Evolutionary conservation across 495 filamentous ascomycete genomes (phyloP), one percentile per base, ranked within the genome.

Genomic region (Daldinia bambusicola): DNA sequence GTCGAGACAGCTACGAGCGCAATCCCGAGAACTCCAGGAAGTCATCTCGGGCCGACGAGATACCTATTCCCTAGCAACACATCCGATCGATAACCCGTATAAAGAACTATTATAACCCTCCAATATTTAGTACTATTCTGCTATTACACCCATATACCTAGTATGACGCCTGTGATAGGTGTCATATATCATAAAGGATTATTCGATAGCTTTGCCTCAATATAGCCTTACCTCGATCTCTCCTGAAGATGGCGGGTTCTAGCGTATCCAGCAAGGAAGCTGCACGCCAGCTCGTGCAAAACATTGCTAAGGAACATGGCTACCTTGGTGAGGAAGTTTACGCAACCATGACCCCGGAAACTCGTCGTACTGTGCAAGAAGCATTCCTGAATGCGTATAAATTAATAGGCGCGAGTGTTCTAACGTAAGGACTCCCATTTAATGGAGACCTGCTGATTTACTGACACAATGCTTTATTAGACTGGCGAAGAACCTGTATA

Each of bases 401-500:
- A 16, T 57, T 78, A 41, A 76, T 80, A 16, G 79, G 75, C 7
- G 67, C 74, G 4, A 72, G 71, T 37, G 74, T 80, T 3, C 74
- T 78, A 6, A 79, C 76, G 79, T 82, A 77, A 38, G 75, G 20
- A 12, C 8, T 40, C 22, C 37, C 51, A 26, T 36, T 26, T 20
- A 60, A 41, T 30, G 14, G 6, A 13, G 18, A 10, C 36, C 4
- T 40, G 20, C 41, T 40, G 22, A 48, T n/a, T 63, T 20, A 63
- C 30, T 71, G 34, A 61, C 37, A 56, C 41, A 6, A 20, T n/a
- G 4, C 6, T 34, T 80, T 6, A 14, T 13, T 13, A 69, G 81
- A 9, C 57, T 81, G 20, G 80, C 80, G 1, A 75, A 75, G 34
- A 74, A 82, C 37, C 63, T 84, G 5, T 83, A 83, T 50, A 48